Evolutionary conservation across 176 grass and related monocot species (phyloP).

Genomic region (Lolium multiflorum): DNA sequence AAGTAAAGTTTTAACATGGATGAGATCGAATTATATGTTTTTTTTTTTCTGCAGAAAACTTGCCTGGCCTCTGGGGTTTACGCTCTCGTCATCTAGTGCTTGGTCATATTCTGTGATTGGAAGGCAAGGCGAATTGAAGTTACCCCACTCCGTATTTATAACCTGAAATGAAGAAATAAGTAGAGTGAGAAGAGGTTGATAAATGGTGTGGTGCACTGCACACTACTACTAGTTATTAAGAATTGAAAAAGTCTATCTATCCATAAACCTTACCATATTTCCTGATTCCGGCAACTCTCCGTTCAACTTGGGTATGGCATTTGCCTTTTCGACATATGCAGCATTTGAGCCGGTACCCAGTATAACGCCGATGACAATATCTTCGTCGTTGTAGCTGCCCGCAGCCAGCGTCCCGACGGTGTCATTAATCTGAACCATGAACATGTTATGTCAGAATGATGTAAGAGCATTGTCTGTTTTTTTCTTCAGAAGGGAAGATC

Average conservation of each 20-base stretch:
- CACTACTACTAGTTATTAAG: not conserved
- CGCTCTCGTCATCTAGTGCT: conserved; percentile 67
- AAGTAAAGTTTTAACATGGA: not conserved
- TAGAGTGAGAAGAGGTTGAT: not conserved
- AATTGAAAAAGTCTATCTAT: not conserved
- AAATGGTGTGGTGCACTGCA: not conserved
- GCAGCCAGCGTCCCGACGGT: conserved; percentile 79
- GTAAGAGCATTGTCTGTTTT: not conserved
- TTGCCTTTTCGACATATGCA: conserved; percentile 58
- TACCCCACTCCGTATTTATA: conserved; percentile 80
- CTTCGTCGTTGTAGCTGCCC: conserved; percentile 66
- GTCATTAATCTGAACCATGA: conserved; percentile 71
- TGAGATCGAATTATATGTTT: not conserved
- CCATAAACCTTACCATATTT: conserved; percentile 52
- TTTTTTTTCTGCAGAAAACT: not conserved
- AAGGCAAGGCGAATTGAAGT: conserved; percentile 61
- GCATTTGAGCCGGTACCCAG: conserved; percentile 77
- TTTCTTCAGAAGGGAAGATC: not conserved
- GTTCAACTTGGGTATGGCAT: conserved; percentile 57
- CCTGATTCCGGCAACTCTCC: conserved; percentile 47
- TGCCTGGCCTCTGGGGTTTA: conserved; percentile 76
- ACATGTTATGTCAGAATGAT: conserved; percentile 11
- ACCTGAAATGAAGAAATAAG: conserved; percentile 33
- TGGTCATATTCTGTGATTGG: conserved; percentile 72
- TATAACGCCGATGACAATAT: conserved; percentile 61